Base-by-base conservation (phyloP, 2,329 filamentous ascomycete genomes). In the Xylaria sp. region DNA sequence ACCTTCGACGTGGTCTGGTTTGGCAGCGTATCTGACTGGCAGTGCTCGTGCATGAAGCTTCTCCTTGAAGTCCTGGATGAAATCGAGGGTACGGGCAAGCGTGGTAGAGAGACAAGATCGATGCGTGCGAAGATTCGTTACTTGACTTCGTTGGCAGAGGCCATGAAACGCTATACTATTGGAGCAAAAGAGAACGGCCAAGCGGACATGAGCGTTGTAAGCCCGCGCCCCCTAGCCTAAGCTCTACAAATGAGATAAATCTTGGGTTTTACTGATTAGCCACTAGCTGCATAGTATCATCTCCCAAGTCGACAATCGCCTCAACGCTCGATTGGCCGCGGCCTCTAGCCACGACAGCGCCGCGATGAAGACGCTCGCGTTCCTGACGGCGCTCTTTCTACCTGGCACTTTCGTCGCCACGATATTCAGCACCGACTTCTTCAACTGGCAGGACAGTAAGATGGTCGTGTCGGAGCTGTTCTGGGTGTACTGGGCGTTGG, bases 321-420 rank as follows among this genome's bases (percentile, higher is more conserved):
- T 66, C 36, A 66, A 48, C 49, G 57, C 64, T 18, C 60, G 54
- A 20, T 46, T 66, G 20, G 64, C 64, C 57, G 64, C 64, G n/a
- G 56, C 64, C n/a, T 20, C 64, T 13, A 61, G 58, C 23, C 64
- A 39, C 20, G 64, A 66, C 18, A 66, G 64, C 33, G 58, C 58
- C 4, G 64, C 64, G 23, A 66, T 66, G 64, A 66, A 66, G 43
- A 66, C 58, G 41, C 64, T 66, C 23, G 64, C 64, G 15, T 61
- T 66, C 23, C 33, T 66, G 28, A 66, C 64, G 8, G 28, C 64
- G 1, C 15, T 66, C 9, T 66, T 62, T 20, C 49, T 62, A 6
- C 64, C 58, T 6, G 58, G 51, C 28, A 62, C 64, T 6, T 66
- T 66, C 25, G 36, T 66, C 15, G 64, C 64, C 1, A 66, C 64